Base-by-base conservation (phyloP, 768 basidiomycete genomes). In the Holtermannia corniformis region DNA sequence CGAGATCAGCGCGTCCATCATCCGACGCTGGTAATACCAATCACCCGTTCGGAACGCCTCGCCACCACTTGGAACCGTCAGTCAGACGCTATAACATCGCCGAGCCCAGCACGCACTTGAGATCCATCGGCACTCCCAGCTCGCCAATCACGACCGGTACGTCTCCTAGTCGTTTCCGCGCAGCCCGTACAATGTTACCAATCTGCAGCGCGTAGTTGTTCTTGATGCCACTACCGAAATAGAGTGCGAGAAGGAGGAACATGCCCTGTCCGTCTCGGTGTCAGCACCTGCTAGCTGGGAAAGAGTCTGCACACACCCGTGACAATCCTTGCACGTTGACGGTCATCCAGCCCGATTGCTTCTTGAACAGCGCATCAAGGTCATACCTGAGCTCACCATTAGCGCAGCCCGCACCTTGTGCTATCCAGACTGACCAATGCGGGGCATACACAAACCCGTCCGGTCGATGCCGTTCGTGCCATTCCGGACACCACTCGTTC, bases 291-390 rank as follows among this genome's bases (percentile, higher is more conserved):
- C 19, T 21, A 1, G 47, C 40, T 45, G 11, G n/a, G 32, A 41
- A 20, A 37, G 3, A 41, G 21, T 12, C 5, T 0, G 0, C 10
- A 71, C 79, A 41, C 64, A 92, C 91, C 71, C 86, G 76, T 0
- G 93, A 85, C 13, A 96, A 73, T 0, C 86, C 90, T 75, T 96
- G 93, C 0, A 97, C 91, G 65, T 97, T 93, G 41, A 89, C 86
- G 0, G 82, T 82, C 71, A 96, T 86, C 62, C 86, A 80, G 0
- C 86, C 83, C 57, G 88, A 88, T 2, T 80, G 78, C 70, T 95
- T 95, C 22, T 74, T 72, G 73, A 96, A 97, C 5, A 99, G 76
- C 5, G 83, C 81, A 51, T 91, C 84, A 5, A 99, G 78, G 67
- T 97, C 93, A 60, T 99, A 97, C 87, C 87, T 89, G 50, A 4